phyloP scores from a whole-genome alignment of 345 rosid species.

The Brassica incana region DNA sequence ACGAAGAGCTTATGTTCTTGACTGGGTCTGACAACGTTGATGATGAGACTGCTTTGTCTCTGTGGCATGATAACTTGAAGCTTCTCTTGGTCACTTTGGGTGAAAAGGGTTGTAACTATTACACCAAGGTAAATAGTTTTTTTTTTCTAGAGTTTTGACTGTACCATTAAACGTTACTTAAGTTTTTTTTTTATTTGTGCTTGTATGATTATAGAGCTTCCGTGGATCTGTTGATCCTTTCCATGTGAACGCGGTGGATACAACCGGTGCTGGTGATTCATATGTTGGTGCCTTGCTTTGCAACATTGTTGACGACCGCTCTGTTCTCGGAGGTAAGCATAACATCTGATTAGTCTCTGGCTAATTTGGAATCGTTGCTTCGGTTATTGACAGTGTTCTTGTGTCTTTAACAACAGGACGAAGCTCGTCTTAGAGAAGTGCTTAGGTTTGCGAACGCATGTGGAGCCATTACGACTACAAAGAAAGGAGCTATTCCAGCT shows the following conservation, averaged over 20 bases:
- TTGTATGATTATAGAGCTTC: conserved; percentile 51
- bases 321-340: conserved; percentile 67
- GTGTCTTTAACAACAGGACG: conserved; percentile 49
- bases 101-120: conserved; percentile 89
- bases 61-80: conserved; percentile 84
- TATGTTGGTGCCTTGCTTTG: conserved; percentile 84
- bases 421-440: conserved; percentile 67
- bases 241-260: conserved; percentile 75
- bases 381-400: not conserved
- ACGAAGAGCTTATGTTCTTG: conserved; percentile 89
- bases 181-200: not conserved
- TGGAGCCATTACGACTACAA: conserved; percentile 96
- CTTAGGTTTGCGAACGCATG: conserved; percentile 85
- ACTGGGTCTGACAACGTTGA: conserved; percentile 78
- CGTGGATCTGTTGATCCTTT: conserved; percentile 76
- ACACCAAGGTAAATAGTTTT: conserved; percentile 69
- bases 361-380: not conserved
- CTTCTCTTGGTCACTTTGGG: conserved; percentile 91
- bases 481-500: conserved; percentile 98
- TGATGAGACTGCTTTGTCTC: conserved; percentile 75
- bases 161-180: not conserved
- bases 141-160: not conserved
- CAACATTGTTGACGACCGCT: conserved; percentile 73
- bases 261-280: conserved; percentile 98
- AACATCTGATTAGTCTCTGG: not conserved